Conservation (phyloP, 352 stramenopile species). For the Phytophthora crassamura region DNA sequence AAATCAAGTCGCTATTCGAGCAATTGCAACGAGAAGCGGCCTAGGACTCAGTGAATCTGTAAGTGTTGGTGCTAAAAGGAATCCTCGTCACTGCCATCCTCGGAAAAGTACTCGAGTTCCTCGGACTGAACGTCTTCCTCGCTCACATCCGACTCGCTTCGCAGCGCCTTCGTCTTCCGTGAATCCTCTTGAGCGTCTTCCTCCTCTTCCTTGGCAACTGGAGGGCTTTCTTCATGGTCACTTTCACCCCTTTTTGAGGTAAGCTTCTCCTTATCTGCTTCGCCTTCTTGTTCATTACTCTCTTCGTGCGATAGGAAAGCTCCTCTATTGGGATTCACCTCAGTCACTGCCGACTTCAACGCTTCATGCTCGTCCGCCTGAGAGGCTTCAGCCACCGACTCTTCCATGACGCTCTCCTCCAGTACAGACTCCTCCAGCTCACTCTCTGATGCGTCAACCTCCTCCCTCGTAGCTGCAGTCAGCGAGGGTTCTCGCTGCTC, state of each 20-base stretch:
- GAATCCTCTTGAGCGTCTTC: slow-evolving; percentile 35
- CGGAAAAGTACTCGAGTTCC: slow-evolving; percentile 87
- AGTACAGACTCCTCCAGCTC: slow-evolving; percentile 49
- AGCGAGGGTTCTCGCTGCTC: slow-evolving; percentile 1
- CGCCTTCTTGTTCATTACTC: too few relatives aligned
- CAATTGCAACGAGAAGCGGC: slow-evolving; percentile 65
- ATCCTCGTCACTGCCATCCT: slow-evolving; percentile 81
- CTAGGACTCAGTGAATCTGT: slow-evolving; percentile 29
- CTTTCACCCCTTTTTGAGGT: slow-evolving; percentile 9
- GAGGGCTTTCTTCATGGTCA: slow-evolving; percentile 1
- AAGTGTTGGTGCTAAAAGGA: slow-evolving; percentile 63
- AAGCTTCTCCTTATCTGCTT: not conserved
- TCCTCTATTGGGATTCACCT: slow-evolving; percentile 23
- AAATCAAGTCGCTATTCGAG: slow-evolving; percentile 83
- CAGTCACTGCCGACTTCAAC: not conserved
- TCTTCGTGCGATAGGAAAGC: slow-evolving; percentile 32
- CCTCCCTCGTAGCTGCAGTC: slow-evolving; percentile 7
- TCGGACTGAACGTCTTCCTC: slow-evolving; percentile 78
- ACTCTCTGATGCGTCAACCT: slow-evolving; percentile 24
- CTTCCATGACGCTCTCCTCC: slow-evolving; percentile 45
- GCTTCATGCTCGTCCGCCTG: slow-evolving; percentile 33
- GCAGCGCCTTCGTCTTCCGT: slow-evolving; percentile 51
- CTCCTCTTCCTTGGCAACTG: not conserved
- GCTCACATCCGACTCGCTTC: slow-evolving; percentile 58
- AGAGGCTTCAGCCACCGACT: slow-evolving; percentile 46